Percentiles rank a stretch among this genome's conserved stretches.
Conservation (phyloP, 352 stramenopile species). For the Phytophthora vignae region DNA sequence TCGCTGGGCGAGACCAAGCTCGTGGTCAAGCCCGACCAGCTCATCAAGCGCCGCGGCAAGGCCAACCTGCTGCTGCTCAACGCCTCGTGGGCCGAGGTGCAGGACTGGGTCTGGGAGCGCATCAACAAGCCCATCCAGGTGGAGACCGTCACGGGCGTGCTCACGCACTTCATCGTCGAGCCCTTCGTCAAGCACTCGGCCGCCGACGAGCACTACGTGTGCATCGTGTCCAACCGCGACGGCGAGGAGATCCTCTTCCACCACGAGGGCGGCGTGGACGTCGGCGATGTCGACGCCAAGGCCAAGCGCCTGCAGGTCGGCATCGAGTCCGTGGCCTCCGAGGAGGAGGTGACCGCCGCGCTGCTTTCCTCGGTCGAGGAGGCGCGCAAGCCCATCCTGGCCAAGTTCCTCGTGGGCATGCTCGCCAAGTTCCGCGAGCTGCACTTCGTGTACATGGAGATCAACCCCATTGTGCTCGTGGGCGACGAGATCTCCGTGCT, state of each 20-base stretch:
- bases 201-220: slow-evolving; percentile 97
- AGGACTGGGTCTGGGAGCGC: slow-evolving; percentile 94
- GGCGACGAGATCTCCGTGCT: slow-evolving; percentile 93
- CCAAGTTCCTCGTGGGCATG: slow-evolving; percentile 92
- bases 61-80: slow-evolving; percentile 96
- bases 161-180: slow-evolving; percentile 98
- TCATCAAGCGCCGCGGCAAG: slow-evolving; percentile 98
- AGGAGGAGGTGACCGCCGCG: slow-evolving; percentile 71
- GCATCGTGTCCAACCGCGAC: slow-evolving; percentile 94
- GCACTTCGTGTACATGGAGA: slow-evolving; percentile 99
- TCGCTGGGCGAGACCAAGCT: slow-evolving; percentile 80
- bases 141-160: slow-evolving; percentile 89
- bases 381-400: slow-evolving; percentile 78
- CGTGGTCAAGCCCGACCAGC: slow-evolving; percentile 98
- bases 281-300: slow-evolving; percentile 96
- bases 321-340: slow-evolving; percentile 75
- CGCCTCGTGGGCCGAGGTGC: slow-evolving; percentile 91
- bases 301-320: slow-evolving; percentile 89
- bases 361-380: slow-evolving; percentile 89
- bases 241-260: slow-evolving; percentile 97
- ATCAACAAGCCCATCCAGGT: slow-evolving; percentile 95
- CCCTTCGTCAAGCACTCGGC: slow-evolving; percentile 95
- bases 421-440: slow-evolving; percentile 94
- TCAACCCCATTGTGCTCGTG: slow-evolving; percentile 97
- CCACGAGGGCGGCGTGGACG: slow-evolving; percentile 95